Evolutionary conservation across 768 basidiomycete species (phyloP), one percentile per base, ranked within the genome.

Genomic region (Podaxis sp.): DNA sequence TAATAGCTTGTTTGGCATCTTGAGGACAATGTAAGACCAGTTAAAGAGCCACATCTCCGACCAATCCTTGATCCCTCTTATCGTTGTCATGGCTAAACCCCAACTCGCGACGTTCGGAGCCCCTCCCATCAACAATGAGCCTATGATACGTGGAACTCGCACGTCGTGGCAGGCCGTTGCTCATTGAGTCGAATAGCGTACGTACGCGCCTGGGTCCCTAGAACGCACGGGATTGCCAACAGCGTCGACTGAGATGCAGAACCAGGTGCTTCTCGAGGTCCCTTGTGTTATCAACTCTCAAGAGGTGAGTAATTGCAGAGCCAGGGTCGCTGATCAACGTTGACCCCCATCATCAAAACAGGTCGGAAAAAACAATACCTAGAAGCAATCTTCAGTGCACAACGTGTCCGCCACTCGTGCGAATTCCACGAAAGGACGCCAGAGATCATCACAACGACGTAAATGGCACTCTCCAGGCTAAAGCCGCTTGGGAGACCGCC

Each of bases 401-500:
- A 87, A 94, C 93, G 97, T 72, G 85, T 89, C 36, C 81, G 79
- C 61, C 82, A 91, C 71, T 82, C 98, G 29, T 93, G 91, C 78
- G 79, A 81, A 17, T 98, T 96, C 75, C 91, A 96, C 69, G 88
- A 95, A 74, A 94, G 95, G 11, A 90, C 94, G 63, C 80, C 86
- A 49, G 86, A 83, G 24, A 86, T 86, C 2, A 85, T 98, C 47
- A 73, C 83, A 6, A 76, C 78, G 57, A 97, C 97, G 96, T 98
- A 66, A 86, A 90, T 24, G 91, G 90, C 37, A 91, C 96, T 12
- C 84, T 98, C 43, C 84, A 85, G 9, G 95, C 94, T 17, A 96
- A 95, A 75, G 77, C 78, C 15, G 86, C 84, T 55, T 99, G 97
- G 97, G 97, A 98, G 79, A 81, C 79, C 98, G 82, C 95, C 96